Percentiles rank a stretch among this genome's conserved stretches.
Conservation (phyloP, 2,329 filamentous ascomycete species). For the Botryotinia narcissicola region DNA sequence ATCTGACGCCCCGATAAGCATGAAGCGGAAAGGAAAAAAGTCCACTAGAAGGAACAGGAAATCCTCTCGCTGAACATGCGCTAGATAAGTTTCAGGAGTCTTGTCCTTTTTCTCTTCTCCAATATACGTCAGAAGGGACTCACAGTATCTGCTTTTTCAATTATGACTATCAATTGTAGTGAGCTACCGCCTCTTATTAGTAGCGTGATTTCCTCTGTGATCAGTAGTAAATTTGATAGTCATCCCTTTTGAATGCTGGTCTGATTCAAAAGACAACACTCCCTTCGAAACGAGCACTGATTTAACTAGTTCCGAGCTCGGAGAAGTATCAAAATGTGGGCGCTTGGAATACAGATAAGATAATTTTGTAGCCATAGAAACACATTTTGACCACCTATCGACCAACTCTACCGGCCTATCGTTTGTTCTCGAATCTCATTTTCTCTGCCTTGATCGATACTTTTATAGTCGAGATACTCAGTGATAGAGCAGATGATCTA, state of each 20-base stretch:
- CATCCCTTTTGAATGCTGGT: not conserved
- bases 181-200: no score
- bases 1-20: accelerated
- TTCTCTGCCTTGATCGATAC: no score
- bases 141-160: accelerated
- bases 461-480: not conserved
- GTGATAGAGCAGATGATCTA: accelerated
- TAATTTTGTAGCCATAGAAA: not conserved
- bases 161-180: not conserved
- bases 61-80: not conserved
- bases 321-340: not conserved
- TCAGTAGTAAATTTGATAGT: not conserved
- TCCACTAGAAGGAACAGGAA: not conserved
- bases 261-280: not conserved
- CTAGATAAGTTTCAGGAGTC: not conserved
- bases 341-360: not conserved
- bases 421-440: no score
- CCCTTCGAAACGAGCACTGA: not conserved
- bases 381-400: accelerated
- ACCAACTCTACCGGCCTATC: no score
- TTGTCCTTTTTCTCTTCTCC: not conserved
- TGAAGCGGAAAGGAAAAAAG: not conserved
- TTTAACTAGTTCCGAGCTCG: not conserved
- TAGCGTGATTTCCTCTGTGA: not conserved
- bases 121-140: no score